Base-by-base conservation (phyloP, 2,329 filamentous ascomycete species). In the Colletotrichum paranaense region DNA sequence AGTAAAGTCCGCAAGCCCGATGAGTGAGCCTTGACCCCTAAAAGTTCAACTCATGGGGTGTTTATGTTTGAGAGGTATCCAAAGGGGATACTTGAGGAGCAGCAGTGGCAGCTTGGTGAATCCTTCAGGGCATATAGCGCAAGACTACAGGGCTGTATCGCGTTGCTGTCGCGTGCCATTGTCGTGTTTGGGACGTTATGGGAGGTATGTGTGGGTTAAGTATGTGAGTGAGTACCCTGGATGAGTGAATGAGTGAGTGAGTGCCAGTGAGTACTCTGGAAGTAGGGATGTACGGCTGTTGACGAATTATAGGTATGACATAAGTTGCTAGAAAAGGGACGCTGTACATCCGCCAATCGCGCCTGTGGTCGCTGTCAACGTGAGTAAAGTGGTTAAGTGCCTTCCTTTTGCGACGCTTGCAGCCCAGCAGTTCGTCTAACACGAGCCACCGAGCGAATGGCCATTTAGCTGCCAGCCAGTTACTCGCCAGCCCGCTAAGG, bases 1-100 rank as follows among this genome's bases (percentile, higher is more conserved):
- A 64, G 52, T 63, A 57, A 19, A 42, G 57, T 35, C 69, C 69
- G 69, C 69, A 46, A 72, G 58, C 69, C 69, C 69, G 69, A 68
- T 22, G 52, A 26, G 24, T 22, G 62, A 49, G 58, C 26, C 19
- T 35, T 60, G 65, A 6, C 52, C 11, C 24, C 22, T 22, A n/a
- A 30, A 12, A 56, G 22, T 19, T 42, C 38, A 19, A 42, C 38
- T 42, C 38, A 19, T 19, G 38, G 14, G 14, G 38, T 7, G 14
- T 19, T 19, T 16, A 42, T 42, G 38, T 42, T 19, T 42, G 38
- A 42, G 14, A 42, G 32, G 4, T 35, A 12, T 12, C 32, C 32
- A 35, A 35, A 32, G 30, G 16, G 32, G 32, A 12, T 0, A 35
- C 32, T 35, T 16, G 53, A 38, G 57, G 26, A 9, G 19, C 4